A percentile compares a stretch with the other conserved stretches of the same genome.
phyloP scores from a whole-genome alignment of 345 rosid species.

The Geranium rotundifolium region DNA sequence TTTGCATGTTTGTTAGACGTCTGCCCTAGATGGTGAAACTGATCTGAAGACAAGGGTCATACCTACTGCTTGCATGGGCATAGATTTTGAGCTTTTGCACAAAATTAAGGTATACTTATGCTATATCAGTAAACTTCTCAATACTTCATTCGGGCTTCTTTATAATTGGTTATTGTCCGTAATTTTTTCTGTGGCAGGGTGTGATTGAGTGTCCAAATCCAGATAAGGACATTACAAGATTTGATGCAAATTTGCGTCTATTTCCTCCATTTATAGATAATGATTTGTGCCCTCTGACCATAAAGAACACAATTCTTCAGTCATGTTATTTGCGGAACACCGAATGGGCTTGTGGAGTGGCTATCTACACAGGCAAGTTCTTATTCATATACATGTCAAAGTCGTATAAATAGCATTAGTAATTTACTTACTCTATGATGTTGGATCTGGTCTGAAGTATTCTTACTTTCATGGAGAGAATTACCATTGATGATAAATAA shows the following conservation, averaged over 20 bases:
- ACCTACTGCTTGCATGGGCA: conserved; percentile 88
- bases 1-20: conserved; percentile 31
- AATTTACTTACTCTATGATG: not conserved
- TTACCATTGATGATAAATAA: not conserved
- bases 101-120: conserved; percentile 64
- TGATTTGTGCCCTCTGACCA: conserved; percentile 85
- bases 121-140: conserved; percentile 1
- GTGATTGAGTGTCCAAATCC: conserved; percentile 94
- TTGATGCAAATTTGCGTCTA: conserved; percentile 91
- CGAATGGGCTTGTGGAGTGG: conserved; percentile 99
- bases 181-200: conserved; percentile 44
- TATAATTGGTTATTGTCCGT: conserved; percentile 6
- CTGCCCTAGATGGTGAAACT: conserved; percentile 96
- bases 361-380: conserved; percentile 80
- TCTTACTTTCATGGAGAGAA: too few species aligned
- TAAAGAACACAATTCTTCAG: conserved; percentile 89
- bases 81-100: conserved; percentile 78
- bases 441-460: not conserved
- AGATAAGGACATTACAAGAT: conserved; percentile 91
- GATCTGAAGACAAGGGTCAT: conserved; percentile 87
- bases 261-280: conserved; percentile 96
- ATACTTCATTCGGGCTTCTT: not conserved
- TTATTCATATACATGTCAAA: not conserved
- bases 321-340: conserved; percentile 95
- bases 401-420: conserved; percentile 3